Percentiles rank a stretch among this genome's conserved stretches.
phyloP scores from a whole-genome alignment of 129 eudicot genomes.

The Solidago caesia region DNA sequence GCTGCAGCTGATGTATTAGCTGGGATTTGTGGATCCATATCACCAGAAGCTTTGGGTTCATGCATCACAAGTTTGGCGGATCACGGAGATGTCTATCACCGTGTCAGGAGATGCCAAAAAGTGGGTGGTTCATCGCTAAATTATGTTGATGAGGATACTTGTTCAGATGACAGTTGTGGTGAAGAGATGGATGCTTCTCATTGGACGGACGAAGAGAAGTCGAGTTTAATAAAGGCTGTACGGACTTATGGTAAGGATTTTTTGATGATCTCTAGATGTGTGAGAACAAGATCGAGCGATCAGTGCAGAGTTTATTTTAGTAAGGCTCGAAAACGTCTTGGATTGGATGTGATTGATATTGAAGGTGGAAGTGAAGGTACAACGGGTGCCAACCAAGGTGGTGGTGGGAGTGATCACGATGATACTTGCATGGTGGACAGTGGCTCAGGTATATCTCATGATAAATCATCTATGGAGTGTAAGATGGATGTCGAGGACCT shows the following conservation, averaged over 20 bases:
- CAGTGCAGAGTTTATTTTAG: slow-evolving; percentile 83
- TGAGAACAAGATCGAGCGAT: slow-evolving; percentile 65
- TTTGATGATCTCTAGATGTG: slow-evolving; percentile 54
- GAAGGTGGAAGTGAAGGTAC: slow-evolving; percentile 38
- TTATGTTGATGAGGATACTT: slow-evolving; percentile 63
- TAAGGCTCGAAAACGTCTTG: slow-evolving; percentile 77
- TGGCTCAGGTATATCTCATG: slow-evolving; percentile 44
- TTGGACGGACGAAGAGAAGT: slow-evolving; percentile 94
- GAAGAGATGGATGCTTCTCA: slow-evolving; percentile 57
- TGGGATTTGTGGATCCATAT: slow-evolving; percentile 87
- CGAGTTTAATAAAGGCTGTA: slow-evolving; percentile 62
- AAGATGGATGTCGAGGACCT: slow-evolving; percentile 51
- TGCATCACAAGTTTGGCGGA: slow-evolving; percentile 82
- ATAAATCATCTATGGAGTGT: slow-evolving; percentile 40
- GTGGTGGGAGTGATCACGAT: slow-evolving; percentile 61
- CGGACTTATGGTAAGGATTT: slow-evolving; percentile 75
- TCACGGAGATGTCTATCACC: slow-evolving; percentile 52
- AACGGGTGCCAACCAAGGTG: slow-evolving; percentile 49
- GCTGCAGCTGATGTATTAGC: slow-evolving; percentile 96
- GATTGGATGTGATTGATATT: slow-evolving; percentile 52
- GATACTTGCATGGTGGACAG: slow-evolving; percentile 65
- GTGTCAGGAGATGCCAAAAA: slow-evolving; percentile 49
- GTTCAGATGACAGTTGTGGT: slow-evolving; percentile 90
- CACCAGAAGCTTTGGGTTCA: slow-evolving; percentile 98
- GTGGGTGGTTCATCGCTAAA: slow-evolving; percentile 40